phyloP scores from a whole-genome alignment of 768 basidiomycete genomes.

The Lyophyllum decastes region DNA sequence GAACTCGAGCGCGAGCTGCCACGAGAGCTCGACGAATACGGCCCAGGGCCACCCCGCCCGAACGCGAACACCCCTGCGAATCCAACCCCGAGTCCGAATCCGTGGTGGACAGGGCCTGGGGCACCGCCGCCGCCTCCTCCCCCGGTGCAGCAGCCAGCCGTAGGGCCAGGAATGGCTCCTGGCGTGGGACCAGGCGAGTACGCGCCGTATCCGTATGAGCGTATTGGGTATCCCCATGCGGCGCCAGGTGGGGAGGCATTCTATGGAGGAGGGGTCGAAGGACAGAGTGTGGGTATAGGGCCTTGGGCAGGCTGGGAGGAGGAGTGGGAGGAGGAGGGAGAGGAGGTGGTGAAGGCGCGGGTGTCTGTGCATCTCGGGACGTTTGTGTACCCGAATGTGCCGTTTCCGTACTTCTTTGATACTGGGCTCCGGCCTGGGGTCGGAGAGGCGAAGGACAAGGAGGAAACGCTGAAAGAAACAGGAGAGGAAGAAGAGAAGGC shows the following conservation, averaged over 20 bases:
- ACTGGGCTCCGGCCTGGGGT: constrained; percentile 23
- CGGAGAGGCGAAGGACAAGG: not conserved
- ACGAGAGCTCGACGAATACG: constrained; percentile 11
- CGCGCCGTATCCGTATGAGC: not conserved
- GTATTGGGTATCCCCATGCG: not conserved
- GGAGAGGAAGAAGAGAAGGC: not conserved
- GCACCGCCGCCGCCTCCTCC: not conserved
- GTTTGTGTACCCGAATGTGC: constrained; percentile 56
- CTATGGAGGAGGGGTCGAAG: not conserved
- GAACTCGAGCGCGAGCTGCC: constrained; percentile 19
- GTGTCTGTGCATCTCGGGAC: constrained; percentile 50
- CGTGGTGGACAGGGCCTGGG: not conserved
- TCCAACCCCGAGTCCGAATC: not conserved
- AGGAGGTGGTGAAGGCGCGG: constrained; percentile 26
- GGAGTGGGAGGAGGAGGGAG: constrained; percentile 2
- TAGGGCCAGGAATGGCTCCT: not conserved
- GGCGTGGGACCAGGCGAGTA: not conserved
- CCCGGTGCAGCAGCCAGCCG: not conserved
- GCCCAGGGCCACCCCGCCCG: not conserved
- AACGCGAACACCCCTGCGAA: too few species aligned
- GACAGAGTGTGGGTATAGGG: not conserved
- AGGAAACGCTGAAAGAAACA: constrained; percentile 13
- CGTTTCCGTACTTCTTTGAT: constrained; percentile 59
- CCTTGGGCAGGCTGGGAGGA: constrained; percentile 14
- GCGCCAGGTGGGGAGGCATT: not conserved